Percentiles rank a stretch among this genome's conserved stretches.
Evolutionary conservation across 2,329 filamentous ascomycete species (phyloP).

Genomic region (Colletotrichum destructivum): DNA sequence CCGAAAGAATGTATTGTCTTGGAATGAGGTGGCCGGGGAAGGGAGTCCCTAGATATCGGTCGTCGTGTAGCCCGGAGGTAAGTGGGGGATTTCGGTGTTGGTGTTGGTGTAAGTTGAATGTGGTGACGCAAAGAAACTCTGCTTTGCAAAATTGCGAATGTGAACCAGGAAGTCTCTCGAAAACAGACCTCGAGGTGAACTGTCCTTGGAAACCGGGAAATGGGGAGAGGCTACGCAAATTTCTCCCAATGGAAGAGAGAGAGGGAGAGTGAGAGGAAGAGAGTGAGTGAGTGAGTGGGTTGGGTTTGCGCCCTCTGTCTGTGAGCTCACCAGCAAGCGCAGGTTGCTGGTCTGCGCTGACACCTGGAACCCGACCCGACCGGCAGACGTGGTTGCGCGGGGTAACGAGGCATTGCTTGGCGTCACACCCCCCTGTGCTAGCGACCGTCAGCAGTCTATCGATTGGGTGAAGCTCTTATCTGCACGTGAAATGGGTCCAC

Average conservation of each 20-base stretch:
- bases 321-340: constrained; percentile 33
- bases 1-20: constrained; percentile 34
- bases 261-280: not conserved
- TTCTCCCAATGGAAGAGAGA: not conserved
- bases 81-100: constrained; percentile 27
- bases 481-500: constrained; percentile 14
- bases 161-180: constrained; percentile 12
- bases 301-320: constrained; percentile 19
- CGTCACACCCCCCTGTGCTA: constrained; percentile 26
- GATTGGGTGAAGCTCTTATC: constrained; percentile 43
- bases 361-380: constrained; percentile 10
- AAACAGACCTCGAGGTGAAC: constrained; percentile 25
- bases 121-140: constrained; percentile 24
- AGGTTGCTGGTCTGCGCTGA: constrained; percentile 27
- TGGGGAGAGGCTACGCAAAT: too few species aligned
- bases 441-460: constrained; percentile 25
- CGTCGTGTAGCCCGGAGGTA: constrained; percentile 30
- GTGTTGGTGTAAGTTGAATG: constrained; percentile 4
- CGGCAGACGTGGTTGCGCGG: constrained; percentile 42
- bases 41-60: constrained; percentile 27
- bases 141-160: constrained; percentile 14
- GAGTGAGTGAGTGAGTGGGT: constrained; percentile 16
- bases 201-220: constrained; percentile 5
- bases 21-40: constrained; percentile 7
- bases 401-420: constrained; percentile 40